A percentile compares a stretch with the other conserved stretches of the same genome.
These are phyloP conservation scores for Zanthoxylum bungeanum DNA, from an alignment of 345 rosid species.

Conservation along the genomic window DNA sequence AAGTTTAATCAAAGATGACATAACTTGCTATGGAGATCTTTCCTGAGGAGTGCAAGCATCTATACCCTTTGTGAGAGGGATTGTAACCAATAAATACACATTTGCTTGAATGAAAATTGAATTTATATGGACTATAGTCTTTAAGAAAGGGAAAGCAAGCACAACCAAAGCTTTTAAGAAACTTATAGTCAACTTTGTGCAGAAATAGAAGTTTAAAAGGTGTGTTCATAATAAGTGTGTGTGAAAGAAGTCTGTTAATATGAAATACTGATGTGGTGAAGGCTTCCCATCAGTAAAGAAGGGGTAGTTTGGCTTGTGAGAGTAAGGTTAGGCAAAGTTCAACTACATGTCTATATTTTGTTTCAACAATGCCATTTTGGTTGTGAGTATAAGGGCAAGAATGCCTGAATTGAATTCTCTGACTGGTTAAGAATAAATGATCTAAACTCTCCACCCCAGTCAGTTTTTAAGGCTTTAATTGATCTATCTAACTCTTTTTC, in stretches of 20 bases:
- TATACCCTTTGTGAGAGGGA: too few species aligned
- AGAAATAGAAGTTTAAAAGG: neutral
- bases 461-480: neutral
- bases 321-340: neutral
- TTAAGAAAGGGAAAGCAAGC: too few species aligned
- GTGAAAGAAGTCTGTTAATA: neutral
- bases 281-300: neutral
- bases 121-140: too few species aligned
- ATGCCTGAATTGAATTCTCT: neutral
- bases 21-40: too few species aligned
- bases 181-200: too few species aligned
- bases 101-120: too few species aligned
- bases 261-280: neutral
- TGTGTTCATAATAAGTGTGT: neutral
- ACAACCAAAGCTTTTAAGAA: too few species aligned
- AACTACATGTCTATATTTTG: neutral
- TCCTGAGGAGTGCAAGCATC: too few species aligned
- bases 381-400: neutral
- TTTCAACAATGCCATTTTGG: neutral
- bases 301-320: neutral
- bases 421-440: neutral
- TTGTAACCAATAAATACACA: too few species aligned
- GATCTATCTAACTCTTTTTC: too few species aligned
- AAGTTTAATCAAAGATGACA: too few species aligned
- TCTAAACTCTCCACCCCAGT: neutral